Percentiles rank a stretch among this genome's conserved stretches.
These are phyloP conservation scores for Pestalotiopsis sp. DNA, from an alignment of 2,329 filamentous ascomycete species.

Conservation along the genomic window DNA sequence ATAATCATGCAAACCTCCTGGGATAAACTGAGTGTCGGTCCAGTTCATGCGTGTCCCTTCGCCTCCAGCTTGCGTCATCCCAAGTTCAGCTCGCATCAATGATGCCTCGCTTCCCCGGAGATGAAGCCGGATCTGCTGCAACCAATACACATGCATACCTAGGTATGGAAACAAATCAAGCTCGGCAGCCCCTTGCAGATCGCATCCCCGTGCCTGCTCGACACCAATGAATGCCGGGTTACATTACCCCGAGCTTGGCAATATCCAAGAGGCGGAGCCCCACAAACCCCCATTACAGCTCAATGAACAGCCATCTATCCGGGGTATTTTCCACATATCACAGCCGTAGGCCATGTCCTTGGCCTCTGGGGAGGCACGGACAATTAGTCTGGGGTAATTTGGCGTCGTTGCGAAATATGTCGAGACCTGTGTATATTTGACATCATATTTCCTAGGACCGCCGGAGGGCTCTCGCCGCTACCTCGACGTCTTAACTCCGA, in stretches of 20 bases:
- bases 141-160: not conserved
- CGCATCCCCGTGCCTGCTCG: not conserved
- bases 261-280: slow-evolving; percentile 9
- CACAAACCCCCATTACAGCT: slow-evolving; percentile 13
- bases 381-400: not conserved
- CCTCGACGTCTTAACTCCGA: not conserved
- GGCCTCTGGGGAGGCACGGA: not conserved
- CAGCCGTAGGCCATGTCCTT: not conserved
- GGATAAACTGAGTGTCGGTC: not conserved
- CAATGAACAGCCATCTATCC: not conserved
- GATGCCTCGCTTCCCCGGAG: not conserved
- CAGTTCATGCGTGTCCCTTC: not conserved
- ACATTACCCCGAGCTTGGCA: slow-evolving; percentile 16
- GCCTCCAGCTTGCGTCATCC: not conserved
- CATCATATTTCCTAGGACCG: not conserved
- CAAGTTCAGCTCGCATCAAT: not conserved
- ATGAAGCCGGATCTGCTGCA: not conserved
- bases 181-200: not conserved
- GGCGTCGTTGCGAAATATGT: not conserved
- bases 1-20: not conserved
- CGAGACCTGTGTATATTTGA: not conserved
- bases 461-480: not conserved
- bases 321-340: slow-evolving; percentile 19
- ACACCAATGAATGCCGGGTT: not conserved
- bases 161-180: no score